Conservation (phyloP, 257 asterid genomes). For the Pogostemon cablin region DNA sequence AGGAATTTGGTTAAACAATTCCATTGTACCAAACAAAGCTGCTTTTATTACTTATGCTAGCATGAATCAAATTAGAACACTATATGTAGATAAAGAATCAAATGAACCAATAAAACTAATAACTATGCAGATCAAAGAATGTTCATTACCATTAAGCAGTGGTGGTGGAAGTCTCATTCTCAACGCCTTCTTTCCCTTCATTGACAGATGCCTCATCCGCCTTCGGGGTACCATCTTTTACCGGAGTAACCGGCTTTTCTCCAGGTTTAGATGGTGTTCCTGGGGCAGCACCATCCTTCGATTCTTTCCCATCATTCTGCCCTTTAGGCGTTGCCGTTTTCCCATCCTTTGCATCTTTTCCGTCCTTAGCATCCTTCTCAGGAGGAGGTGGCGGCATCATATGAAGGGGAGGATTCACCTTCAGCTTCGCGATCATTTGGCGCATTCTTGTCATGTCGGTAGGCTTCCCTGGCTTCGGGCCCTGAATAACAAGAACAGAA, state of each 20-base stretch:
- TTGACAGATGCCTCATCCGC: conserved; percentile 37
- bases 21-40: conserved; percentile 14
- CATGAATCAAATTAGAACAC: not conserved
- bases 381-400: conserved; percentile 83
- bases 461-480: conserved; percentile 96
- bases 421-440: conserved; percentile 74
- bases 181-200: conserved; percentile 35
- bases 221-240: conserved; percentile 30
- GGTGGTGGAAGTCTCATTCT: conserved; percentile 35
- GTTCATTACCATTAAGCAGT: conserved; percentile 28
- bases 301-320: conserved; percentile 34
- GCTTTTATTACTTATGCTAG: conserved; percentile 39
- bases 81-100: conserved; percentile 8
- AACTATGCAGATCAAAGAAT: not conserved
- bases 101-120: conserved; percentile 20
- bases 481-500: conserved; percentile 71
- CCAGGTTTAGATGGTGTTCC: conserved; percentile 28
- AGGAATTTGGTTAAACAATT: too few relatives aligned
- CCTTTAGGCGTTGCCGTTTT: conserved; percentile 33
- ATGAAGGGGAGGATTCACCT: conserved; percentile 85
- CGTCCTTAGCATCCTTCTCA: conserved; percentile 38
- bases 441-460: conserved; percentile 91
- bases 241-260: conserved; percentile 39
- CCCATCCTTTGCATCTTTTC: conserved; percentile 35
- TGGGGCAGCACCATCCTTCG: conserved; percentile 31